A percentile compares a stretch with the other conserved stretches of the same genome.
Evolutionary conservation across 169 alveolate genomes (phyloP).

Genomic region (Plasmodium reichenowi): DNA sequence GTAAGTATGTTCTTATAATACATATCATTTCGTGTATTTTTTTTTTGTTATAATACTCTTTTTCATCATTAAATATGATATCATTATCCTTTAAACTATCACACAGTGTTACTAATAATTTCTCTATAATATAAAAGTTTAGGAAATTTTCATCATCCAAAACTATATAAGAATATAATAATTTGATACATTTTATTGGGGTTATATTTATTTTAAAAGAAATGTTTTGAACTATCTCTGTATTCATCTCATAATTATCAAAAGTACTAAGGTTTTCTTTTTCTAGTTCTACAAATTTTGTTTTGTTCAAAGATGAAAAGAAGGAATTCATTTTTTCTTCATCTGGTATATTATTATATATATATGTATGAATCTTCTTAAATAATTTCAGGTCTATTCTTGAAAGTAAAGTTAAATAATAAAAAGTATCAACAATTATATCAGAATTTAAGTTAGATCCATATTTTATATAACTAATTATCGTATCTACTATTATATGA

Average conservation of each 20-base stretch:
- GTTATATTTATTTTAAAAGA: conserved; percentile 15
- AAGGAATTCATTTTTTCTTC: neutral
- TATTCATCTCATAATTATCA: neutral
- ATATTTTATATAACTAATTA: conserved; percentile 16
- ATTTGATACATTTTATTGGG: conserved; percentile 19
- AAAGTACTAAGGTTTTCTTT: neutral
- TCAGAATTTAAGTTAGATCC: conserved; percentile 10
- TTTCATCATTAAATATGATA: conserved; percentile 12
- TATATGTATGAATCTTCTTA: neutral
- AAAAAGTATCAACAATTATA: conserved; percentile 29
- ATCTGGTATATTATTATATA: neutral
- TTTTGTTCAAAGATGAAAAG: neutral
- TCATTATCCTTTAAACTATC: conserved; percentile 14
- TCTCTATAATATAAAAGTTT: conserved; percentile 41
- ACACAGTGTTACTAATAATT: conserved; percentile 21
- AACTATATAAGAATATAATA: conserved; percentile 27
- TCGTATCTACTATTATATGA: conserved; percentile 33
- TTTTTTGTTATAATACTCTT: neutral
- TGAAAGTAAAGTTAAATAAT: conserved; percentile 29
- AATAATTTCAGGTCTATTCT: conserved; percentile 9
- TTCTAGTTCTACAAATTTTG: neutral
- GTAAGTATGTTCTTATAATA: conserved; percentile 31
- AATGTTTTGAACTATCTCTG: neutral
- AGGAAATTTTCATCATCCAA: conserved; percentile 62
- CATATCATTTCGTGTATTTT: conserved; percentile 29